Base-by-base conservation (phyloP, 441 rosid genomes). In the Melastoma candidum region DNA sequence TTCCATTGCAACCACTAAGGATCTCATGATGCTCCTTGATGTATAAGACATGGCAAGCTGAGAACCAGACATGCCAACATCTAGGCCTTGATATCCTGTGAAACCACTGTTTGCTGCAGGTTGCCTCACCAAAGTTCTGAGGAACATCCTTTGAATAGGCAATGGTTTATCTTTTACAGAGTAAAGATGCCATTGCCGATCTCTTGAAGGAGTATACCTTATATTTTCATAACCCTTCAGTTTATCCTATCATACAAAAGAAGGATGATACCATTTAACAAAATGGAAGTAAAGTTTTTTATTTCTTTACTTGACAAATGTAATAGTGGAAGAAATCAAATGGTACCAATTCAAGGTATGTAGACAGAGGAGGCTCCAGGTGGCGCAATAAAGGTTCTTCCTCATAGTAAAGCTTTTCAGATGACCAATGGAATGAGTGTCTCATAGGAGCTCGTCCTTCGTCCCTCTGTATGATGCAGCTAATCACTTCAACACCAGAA, bases 401-500 rank as follows among this genome's bases (percentile, higher is more conserved):
- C 73, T 62, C 92, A 54, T 79, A 90, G 68, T 78, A 74, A 51
- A 61, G 75, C 72, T 90, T 90, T 68, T 90, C 95, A 39, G 59
- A 64, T 12, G 92, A 82, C 97, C 96, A 94, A 68, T 90, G 96
- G 66, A 95, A 90, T 54, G 98, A 85, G 68, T 94, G 99, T 67
- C 99, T 82, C 87, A 94, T 85, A 51, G 99, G 97, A 52, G 95
- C 81, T 54, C 97, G 79, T 14, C 98, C 99, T 81, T 95, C 99
- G 64, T 95, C 99, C 76, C 97, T 81, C 69, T 87, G 98, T 69
- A 95, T 90, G 74, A 95, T 90, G 71, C 97, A 90, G 73, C 95
- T 90, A 59, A 95, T 79, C 60, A 94, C 96, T 66, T 85, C 79
- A 47, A 94, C 97, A 55, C 97, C 99, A 45, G 95, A 82, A 62